Evolutionary conservation across 139 green algal species (phyloP), one percentile per base, ranked within the genome.

Genomic region (Chlorella vulgaris): DNA sequence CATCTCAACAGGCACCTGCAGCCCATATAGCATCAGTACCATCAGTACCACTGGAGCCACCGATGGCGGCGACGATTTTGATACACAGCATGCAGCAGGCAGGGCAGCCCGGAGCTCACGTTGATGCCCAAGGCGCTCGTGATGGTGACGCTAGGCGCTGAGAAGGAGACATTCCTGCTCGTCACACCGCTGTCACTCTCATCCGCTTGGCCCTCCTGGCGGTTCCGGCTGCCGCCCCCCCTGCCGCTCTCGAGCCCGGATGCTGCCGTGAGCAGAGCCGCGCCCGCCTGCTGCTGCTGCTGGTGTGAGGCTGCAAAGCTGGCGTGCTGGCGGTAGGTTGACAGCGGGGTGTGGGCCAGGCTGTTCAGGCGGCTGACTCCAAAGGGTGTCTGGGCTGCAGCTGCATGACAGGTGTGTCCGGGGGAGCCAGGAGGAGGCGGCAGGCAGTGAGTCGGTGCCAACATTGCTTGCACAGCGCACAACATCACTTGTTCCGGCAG

Each of bases 1-100:
- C 75, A 82, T 63, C 77, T 87, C 83, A 36, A 87, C 62, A 8
- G 61, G 76, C 22, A 81, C 75, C 75, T 81, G 75, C 60, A 26
- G 36, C n/a, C 13, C 28, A 39, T 19, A 33, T 51, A 18, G 70
- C 1, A 31, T 53, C 33, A 36, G 47, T 0, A 40, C 0, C 22
- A 13, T 18, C 36, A 38, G 31, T 40, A 26, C 26, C 28, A 42
- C 47, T 15, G 47, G 47, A 15, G 22, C 18, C 28, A 65, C 18
- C 15, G 21, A 31, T 29, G 22, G 18, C 21, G 55, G 55, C 55
- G 15, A 55, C 15, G 47, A 15, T 55, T 10, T 55, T 15, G 15
- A 10, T 24, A 10, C 47, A 55, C 10, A 55, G 47, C 47, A 55
- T 15, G 47, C 47, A 10, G 47, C 47, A 55, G 10, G 47, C 47